Evolutionary conservation across 1,284 basidiomycete genomes (phyloP), one percentile per base, ranked within the genome.

Genomic region (Puccinia polysora): DNA sequence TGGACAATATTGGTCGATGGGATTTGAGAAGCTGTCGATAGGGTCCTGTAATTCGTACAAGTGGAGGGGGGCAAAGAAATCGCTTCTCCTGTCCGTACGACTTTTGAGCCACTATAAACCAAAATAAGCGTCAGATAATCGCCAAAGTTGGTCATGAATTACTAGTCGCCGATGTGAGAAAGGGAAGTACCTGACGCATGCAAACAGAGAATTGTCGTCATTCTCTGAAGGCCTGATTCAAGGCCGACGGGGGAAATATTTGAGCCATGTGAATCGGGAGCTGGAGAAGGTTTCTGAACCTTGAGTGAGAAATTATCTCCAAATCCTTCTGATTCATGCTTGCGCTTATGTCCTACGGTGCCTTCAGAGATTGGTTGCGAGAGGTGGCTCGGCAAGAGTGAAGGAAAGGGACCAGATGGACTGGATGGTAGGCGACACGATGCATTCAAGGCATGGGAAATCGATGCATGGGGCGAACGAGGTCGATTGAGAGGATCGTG

Each of bases 61-160:
- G 30, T 14, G 70, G 70, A 12, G 70, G 70, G 30, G 70, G 70
- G 43, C 70, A 72, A 12, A 72, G 23, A 45, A 72, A 72, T 1
- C 70, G 59, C 50, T 72, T 72, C 62, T 72, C 70, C 47, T 72
- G 70, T 32, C 70, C 70, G 20, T 72, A 72, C 4, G 70, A 72
- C 30, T 72, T 72, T 34, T 72, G 70, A 14, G 70, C 70, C 20
- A 72, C 70, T 72, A 49, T 14, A 34, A 70, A 38, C 4, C 20
- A 25, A 49, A 32, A n/a, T n/a, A n/a, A n/a, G n/a, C n/a, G n/a
- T n/a, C 12, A 50, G 18, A 38, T 18, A 47, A 67, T 15, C 5
- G 23, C 10, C 12, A 18, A 5, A 32, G 40, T 45, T n/a, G n/a
- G n/a, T n/a, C n/a, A n/a, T 4, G 32, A 10, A 47, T 47, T n/a